Percentiles rank a stretch among this genome's conserved stretches.
Conservation (phyloP, 805 yeast species). For the Yarrowia porcina region DNA sequence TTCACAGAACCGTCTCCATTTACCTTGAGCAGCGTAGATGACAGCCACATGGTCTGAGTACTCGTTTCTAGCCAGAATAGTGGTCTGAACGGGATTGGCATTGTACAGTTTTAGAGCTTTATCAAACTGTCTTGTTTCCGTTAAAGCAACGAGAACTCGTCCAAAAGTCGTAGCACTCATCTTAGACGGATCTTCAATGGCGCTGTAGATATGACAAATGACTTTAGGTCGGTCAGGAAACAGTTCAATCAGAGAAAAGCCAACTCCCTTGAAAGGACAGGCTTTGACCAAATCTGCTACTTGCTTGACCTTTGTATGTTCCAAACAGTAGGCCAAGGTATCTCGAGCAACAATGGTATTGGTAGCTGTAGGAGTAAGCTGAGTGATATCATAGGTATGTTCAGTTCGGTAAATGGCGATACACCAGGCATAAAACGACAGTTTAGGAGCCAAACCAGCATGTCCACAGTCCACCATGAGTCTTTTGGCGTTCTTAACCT, state of each 20-base stretch:
- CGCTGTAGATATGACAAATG: background rate
- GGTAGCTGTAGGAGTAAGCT: background rate
- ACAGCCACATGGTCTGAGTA: constrained; percentile 11
- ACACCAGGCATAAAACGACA: background rate
- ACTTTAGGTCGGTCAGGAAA: background rate
- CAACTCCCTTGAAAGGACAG: background rate
- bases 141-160: constrained; percentile 2
- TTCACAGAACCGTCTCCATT: background rate
- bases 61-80: background rate
- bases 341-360: background rate
- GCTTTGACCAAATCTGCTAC: background rate
- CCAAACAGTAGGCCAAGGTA: background rate
- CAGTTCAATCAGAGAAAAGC: background rate
- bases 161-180: background rate
- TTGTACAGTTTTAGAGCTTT: background rate
- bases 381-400: background rate
- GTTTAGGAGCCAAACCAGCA: background rate
- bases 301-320: background rate
- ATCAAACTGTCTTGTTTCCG: constrained; percentile 5
- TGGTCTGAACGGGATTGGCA: background rate
- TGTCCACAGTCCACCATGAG: background rate
- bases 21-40: background rate
- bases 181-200: background rate
- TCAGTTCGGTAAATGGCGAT: background rate
- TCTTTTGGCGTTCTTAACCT: background rate